Conservation (phyloP, 768 basidiomycete genomes). For the Mycena galopus region DNA sequence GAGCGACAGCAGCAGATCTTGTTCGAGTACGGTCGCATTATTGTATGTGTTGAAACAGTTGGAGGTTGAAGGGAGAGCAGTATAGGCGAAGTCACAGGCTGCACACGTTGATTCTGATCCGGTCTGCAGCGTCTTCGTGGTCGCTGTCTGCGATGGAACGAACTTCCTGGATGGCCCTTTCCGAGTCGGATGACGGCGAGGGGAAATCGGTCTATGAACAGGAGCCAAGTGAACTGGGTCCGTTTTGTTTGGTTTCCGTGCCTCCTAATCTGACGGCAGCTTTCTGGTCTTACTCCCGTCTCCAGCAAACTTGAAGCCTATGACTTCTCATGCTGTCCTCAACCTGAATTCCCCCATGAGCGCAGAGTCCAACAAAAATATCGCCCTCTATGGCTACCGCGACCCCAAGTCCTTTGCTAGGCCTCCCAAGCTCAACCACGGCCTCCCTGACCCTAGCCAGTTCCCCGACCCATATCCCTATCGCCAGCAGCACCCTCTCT, state of each 20-base stretch:
- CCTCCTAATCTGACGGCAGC: background rate
- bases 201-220: background rate
- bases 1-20: too few species aligned
- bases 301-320: background rate
- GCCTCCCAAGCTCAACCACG: slow-evolving; percentile 55
- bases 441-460: slow-evolving; percentile 73
- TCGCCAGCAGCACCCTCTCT: slow-evolving; percentile 62
- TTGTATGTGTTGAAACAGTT: too few species aligned
- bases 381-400: slow-evolving; percentile 45
- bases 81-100: background rate
- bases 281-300: background rate
- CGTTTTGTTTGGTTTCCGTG: background rate
- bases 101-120: background rate
- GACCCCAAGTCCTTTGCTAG: slow-evolving; percentile 50
- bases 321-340: slow-evolving; percentile 35
- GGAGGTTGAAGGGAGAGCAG: background rate
- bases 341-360: slow-evolving; percentile 50
- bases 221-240: background rate
- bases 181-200: background rate
- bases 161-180: slow-evolving; percentile 12
- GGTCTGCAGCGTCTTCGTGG: background rate
- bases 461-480: slow-evolving; percentile 83
- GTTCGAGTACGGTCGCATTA: too few species aligned
- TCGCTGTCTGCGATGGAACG: background rate
- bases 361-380: slow-evolving; percentile 57